Percentiles rank a stretch among this genome's conserved stretches.
Evolutionary conservation across 1,139 yeast genomes (phyloP).

Genomic region (Blastobotrys serpentis): DNA sequence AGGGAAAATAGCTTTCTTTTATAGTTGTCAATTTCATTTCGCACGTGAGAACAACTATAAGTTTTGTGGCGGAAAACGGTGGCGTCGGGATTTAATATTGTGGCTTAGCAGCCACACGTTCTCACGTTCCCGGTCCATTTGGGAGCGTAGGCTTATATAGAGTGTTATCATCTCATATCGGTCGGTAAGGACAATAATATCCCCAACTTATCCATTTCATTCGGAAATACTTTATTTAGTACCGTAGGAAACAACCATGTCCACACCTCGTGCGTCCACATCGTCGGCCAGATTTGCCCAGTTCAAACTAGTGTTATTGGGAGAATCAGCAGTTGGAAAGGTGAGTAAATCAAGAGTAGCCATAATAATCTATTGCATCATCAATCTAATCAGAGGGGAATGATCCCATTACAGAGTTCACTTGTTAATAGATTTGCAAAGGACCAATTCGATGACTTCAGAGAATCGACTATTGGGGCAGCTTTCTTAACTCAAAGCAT

Average conservation of each 20-base stretch:
- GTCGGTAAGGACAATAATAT: too few species aligned
- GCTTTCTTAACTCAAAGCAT: constrained; percentile 94
- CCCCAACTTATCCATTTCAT: too few species aligned
- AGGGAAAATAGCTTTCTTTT: too few species aligned
- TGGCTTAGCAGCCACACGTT: constrained; percentile 3
- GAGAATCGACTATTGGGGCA: constrained; percentile 97
- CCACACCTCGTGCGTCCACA: constrained; percentile 39
- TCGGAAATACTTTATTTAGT: too few species aligned
- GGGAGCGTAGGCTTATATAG: too few species aligned
- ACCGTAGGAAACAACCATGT: constrained; percentile 17
- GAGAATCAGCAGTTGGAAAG: constrained; percentile 98
- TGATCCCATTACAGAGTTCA: constrained; percentile 47
- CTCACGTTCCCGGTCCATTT: not conserved
- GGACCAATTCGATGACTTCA: constrained; percentile 87
- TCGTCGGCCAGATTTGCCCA: constrained; percentile 51
- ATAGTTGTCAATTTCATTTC: too few species aligned
- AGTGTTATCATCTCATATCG: too few species aligned
- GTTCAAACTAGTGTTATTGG: constrained; percentile 81
- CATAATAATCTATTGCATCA: too few species aligned
- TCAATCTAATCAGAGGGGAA: too few species aligned
- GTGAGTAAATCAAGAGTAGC: constrained; percentile 33
- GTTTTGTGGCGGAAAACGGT: too few species aligned
- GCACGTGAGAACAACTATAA: too few species aligned
- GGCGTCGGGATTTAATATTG: not conserved
- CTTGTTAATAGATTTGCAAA: constrained; percentile 92